Evolutionary conservation across 2,329 filamentous ascomycete species (phyloP).

Genomic region (Grosmannia penicillata): DNA sequence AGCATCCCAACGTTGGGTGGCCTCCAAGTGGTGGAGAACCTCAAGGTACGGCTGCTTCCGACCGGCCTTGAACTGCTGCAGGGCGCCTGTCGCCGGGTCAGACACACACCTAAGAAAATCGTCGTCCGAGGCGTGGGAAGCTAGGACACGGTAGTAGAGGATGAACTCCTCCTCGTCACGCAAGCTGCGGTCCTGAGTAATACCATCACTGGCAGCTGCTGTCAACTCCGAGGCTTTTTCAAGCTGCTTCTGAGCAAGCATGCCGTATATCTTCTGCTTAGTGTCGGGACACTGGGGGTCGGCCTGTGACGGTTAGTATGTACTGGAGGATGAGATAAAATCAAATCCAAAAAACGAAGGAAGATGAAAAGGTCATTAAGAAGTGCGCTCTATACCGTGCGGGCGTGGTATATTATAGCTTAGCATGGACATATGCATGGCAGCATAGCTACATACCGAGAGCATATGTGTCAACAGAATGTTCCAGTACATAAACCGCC

Average conservation of each 20-base stretch:
- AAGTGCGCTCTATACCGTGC: too few species aligned
- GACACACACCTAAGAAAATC: slow-evolving; percentile 25
- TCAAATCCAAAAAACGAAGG: background rate
- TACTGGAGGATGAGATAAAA: too few species aligned
- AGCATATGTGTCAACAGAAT: slow-evolving; percentile 38
- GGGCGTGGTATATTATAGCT: too few species aligned
- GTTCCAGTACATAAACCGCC: slow-evolving; percentile 37
- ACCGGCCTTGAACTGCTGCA: slow-evolving; percentile 28
- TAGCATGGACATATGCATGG: too few species aligned
- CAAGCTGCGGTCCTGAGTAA: slow-evolving; percentile 18
- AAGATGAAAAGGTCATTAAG: background rate
- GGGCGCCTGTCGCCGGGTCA: slow-evolving; percentile 25
- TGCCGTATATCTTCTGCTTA: slow-evolving; percentile 36
- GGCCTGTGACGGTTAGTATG: slow-evolving; percentile 19
- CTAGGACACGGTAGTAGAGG: slow-evolving; percentile 31
- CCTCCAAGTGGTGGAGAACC: slow-evolving; percentile 22
- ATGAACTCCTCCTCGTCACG: slow-evolving; percentile 34
- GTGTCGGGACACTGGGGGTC: slow-evolving; percentile 30
- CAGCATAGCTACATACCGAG: slow-evolving; percentile 26
- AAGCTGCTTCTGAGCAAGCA: slow-evolving; percentile 34
- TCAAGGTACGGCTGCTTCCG: slow-evolving; percentile 32
- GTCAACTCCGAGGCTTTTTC: slow-evolving; percentile 25
- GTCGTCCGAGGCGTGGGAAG: slow-evolving; percentile 24
- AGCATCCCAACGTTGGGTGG: slow-evolving; percentile 23
- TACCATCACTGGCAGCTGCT: background rate